Conservation (phyloP, 345 rosid genomes). For the Gossypium bickii region DNA sequence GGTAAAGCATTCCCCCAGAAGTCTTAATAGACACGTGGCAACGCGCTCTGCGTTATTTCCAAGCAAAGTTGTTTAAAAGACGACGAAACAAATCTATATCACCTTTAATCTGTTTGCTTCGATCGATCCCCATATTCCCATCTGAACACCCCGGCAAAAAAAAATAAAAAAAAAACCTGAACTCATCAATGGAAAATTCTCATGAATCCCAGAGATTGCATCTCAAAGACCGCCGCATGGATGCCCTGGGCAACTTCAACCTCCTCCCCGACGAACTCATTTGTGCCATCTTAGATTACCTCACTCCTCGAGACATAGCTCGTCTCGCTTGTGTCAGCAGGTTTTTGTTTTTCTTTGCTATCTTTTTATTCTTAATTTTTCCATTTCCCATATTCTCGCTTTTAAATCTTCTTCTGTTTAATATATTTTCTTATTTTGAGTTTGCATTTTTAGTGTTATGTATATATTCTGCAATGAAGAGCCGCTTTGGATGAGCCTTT, state of each 20-base stretch:
- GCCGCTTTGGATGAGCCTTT: slow-evolving; percentile 89
- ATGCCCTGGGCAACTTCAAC: slow-evolving; percentile 62
- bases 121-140: neutral
- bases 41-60: neutral
- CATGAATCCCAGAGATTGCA: slow-evolving; percentile 19
- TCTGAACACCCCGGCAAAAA: neutral
- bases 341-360: slow-evolving; percentile 25
- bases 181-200: slow-evolving; percentile 34
- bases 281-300: slow-evolving; percentile 54
- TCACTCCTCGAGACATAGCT: slow-evolving; percentile 72
- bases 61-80: neutral
- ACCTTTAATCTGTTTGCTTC: neutral
- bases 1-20: neutral
- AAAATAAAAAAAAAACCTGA: neutral
- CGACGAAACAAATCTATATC: neutral
- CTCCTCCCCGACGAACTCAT: slow-evolving; percentile 73
- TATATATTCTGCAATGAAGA: slow-evolving; percentile 86
- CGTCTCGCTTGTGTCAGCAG: slow-evolving; percentile 91
- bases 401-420: neutral
- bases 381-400: neutral
- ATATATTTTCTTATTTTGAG: neutral
- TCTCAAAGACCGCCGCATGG: slow-evolving; percentile 56
- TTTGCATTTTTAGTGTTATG: slow-evolving; percentile 52
- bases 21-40: neutral
- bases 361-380: slow-evolving; percentile 10